These are phyloP conservation scores for Umbelopsis isabellina DNA, from an alignment of 192 early-diverging fungal species.

Conservation along the genomic window DNA sequence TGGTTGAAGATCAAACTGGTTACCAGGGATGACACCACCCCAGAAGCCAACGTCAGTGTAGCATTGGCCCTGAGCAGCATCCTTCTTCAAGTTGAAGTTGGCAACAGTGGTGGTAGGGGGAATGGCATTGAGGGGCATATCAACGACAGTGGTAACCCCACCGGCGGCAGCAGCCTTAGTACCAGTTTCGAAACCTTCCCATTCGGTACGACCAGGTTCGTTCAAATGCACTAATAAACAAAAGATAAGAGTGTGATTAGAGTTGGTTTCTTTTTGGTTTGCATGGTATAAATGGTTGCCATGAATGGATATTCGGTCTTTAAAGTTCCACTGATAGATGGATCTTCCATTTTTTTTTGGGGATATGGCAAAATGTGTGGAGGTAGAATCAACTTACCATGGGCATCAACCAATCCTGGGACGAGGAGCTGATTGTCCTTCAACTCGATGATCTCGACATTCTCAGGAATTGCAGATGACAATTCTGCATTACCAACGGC, in stretches of 20 bases:
- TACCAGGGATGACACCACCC: constrained; percentile 80
- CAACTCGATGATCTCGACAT: constrained; percentile 40
- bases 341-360: background rate
- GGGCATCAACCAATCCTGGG: constrained; percentile 77
- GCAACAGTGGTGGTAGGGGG: constrained; percentile 79
- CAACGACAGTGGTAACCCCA: constrained; percentile 79
- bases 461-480: background rate
- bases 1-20: constrained; percentile 62
- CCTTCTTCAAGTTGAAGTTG: constrained; percentile 66
- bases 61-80: constrained; percentile 68
- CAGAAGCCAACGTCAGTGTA: constrained; percentile 81
- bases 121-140: constrained; percentile 88
- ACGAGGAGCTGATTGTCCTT: constrained; percentile 62
- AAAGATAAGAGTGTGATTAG: background rate
- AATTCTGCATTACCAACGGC: constrained; percentile 13
- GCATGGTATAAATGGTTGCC: constrained; percentile 20
- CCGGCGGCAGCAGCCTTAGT: constrained; percentile 83
- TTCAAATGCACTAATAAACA: constrained; percentile 71
- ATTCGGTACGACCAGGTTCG: constrained; percentile 83
- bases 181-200: constrained; percentile 83
- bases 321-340: background rate
- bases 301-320: background rate
- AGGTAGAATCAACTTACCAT: constrained; percentile 34
- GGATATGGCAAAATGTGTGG: background rate
- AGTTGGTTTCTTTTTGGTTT: background rate